Evolutionary conservation across 1,284 basidiomycete species (phyloP), one percentile per base, ranked within the genome.

Genomic region (Ustilago nuda): DNA sequence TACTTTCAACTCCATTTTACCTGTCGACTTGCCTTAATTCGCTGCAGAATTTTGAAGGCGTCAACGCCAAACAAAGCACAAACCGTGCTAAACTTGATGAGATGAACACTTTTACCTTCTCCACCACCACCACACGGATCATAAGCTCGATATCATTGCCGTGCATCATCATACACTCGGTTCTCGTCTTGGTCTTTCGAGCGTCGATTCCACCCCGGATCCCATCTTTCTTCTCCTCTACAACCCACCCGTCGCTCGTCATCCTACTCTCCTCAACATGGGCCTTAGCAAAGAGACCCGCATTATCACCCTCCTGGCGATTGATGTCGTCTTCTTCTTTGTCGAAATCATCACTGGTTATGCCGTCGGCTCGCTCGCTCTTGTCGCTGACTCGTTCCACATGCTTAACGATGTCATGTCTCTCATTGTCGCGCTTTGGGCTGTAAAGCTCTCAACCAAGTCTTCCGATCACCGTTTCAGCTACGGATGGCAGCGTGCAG

Each of bases 401-500:
- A 98, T 98, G 95, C 95, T 85, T 56, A 85, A 85, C 79, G 84
- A 85, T 73, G 94, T 99, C 73, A 91, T 97, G 90, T 97, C 95
- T 82, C 88, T 99, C 72, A 86, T 96, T 63, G 95, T 99, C 58
- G 96, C 95, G 1, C 90, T 99, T 3, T 98, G 98, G 87, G 96
- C 97, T 13, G 97, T 99, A 87, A 95, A 92, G 60, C 72, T 74
- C 30, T 71, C 72, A 27, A 74, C 72, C 12, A 71, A 73, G n/a
- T 89, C 91, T 32, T 87, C 84, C 0, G 86, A 87, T 37, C 82
- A 86, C 50, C 90, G 91, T 46, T 95, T 94, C 86, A 93, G 93
- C 2, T 97, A 96, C 84, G 94, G 94, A 23, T 98, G 95, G 95
- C 96, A 99, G 87, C 90, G 97, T 65, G 97, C 97, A n/a, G 97